Conservation (phyloP, 2,329 filamentous ascomycete genomes). For the Claviceps citrina region DNA sequence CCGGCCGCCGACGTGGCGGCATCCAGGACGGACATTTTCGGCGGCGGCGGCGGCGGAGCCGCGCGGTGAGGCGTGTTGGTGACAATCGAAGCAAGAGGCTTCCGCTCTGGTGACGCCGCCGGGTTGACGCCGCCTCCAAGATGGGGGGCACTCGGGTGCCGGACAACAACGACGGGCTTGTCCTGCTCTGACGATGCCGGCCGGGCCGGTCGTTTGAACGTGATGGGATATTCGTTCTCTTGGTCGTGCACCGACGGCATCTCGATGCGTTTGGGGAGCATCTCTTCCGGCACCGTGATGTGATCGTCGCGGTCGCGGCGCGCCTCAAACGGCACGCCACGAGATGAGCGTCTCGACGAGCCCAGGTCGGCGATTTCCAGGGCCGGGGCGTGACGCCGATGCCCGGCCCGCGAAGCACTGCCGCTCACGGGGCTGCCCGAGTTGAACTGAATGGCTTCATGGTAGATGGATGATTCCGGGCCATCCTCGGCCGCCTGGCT, state of each 20-base stretch:
- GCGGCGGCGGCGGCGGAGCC: constrained; percentile 69
- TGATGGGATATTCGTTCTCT: constrained; percentile 66
- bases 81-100: constrained; percentile 36
- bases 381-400: constrained; percentile 25
- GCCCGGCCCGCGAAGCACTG: constrained; percentile 26
- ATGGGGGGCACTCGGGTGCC: constrained; percentile 29
- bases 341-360: constrained; percentile 18
- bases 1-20: constrained; percentile 74
- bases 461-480: constrained; percentile 29
- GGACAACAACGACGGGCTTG: constrained; percentile 36
- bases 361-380: constrained; percentile 19
- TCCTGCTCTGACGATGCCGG: constrained; percentile 38
- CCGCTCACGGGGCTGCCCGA: constrained; percentile 45
- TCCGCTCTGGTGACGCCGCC: constrained; percentile 38
- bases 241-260: constrained; percentile 57
- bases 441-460: constrained; percentile 28
- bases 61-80: constrained; percentile 62
- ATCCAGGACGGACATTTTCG: constrained; percentile 94
- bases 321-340: constrained; percentile 8
- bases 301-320: constrained; percentile 12
- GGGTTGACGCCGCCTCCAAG: constrained; percentile 22
- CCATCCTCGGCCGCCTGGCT: constrained; percentile 24
- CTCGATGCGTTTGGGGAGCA: constrained; percentile 26
- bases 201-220: constrained; percentile 46
- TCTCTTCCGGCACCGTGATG: constrained; percentile 7